Base-by-base conservation (phyloP, 2,329 filamentous ascomycete genomes). In the Diplodia scrobiculata region DNA sequence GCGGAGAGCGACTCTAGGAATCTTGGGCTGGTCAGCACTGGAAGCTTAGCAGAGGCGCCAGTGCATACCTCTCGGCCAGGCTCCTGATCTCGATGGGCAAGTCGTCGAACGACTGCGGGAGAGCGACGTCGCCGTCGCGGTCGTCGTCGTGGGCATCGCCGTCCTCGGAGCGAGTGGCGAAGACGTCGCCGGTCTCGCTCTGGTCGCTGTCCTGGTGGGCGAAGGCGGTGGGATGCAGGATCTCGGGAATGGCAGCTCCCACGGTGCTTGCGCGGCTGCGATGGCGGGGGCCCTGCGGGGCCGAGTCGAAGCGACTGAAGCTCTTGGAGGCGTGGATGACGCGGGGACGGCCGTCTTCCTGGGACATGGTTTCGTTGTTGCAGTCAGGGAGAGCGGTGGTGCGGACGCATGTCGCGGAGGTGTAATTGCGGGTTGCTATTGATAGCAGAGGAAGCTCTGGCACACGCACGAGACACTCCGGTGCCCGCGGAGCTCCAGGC, bases 51-150 rank as follows among this genome's bases (percentile, higher is more conserved):
- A 38, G 7, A 7, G n/a, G 17, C 34, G 17, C 19, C 29, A 7
- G 13, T 3, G 51, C 60, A 10, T 81, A 92, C 91, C 91, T 91
- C 78, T 98, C 94, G 21, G 90, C 92, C 74, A 97, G 81, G 77
- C 91, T 95, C 67, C 95, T 85, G 67, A 99, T 86, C 83, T 99
- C 95, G 73, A 97, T 95, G 14, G 95, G 95, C 50, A 99, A 86
- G 73, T 97, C 91, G 72, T 96, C 91, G 69, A 95, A 89, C 66
- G 91, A 89, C 69, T 91, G 85, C 3, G 90, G 81, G 13, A 82
- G 71, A 51, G 75, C 71, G 63, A 77, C 58, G 68, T 63, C 45
- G 68, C 69, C 54, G 67, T 68, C 48, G 60, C 67, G 64, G 32
- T 59, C 50, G 34, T 75, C 75, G 2, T 68, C 71, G n/a, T 67